These are phyloP conservation scores for Zymoseptoria pseudotritici DNA, from an alignment of 2,329 filamentous ascomycete species.

Conservation along the genomic window DNA sequence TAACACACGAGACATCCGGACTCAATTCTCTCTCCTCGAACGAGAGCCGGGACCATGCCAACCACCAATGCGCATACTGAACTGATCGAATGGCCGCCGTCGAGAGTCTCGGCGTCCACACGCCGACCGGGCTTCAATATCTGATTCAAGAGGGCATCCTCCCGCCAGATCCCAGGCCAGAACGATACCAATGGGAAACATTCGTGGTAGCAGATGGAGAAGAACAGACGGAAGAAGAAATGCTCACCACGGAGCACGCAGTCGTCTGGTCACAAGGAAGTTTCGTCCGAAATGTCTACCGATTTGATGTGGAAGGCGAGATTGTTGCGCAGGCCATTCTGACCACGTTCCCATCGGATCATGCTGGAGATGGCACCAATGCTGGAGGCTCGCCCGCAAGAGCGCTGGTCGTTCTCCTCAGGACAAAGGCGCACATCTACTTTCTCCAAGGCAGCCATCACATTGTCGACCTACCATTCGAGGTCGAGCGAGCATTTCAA, in stretches of 20 bases:
- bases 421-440: slow-evolving; percentile 87
- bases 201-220: slow-evolving; percentile 35
- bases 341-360: slow-evolving; percentile 62
- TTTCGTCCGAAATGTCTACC: slow-evolving; percentile 76
- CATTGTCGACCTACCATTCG: slow-evolving; percentile 87
- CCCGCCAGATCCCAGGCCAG: slow-evolving; percentile 55
- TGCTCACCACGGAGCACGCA: slow-evolving; percentile 65
- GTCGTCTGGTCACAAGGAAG: slow-evolving; percentile 87
- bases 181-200: slow-evolving; percentile 71
- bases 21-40: neutral
- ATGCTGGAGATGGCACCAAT: neutral
- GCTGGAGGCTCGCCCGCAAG: neutral
- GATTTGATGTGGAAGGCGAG: slow-evolving; percentile 80
- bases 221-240: slow-evolving; percentile 61
- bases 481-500: slow-evolving; percentile 79
- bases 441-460: slow-evolving; percentile 83
- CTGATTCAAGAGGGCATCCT: slow-evolving; percentile 75
- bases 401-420: slow-evolving; percentile 83
- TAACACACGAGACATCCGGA: neutral
- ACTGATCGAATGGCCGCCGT: slow-evolving; percentile 67
- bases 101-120: slow-evolving; percentile 83
- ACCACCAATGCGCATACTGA: neutral
- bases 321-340: slow-evolving; percentile 77
- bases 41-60: slow-evolving; percentile 11
- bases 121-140: slow-evolving; percentile 75